These are phyloP conservation scores for Tulasnella sp. DNA, from an alignment of 768 basidiomycete species.

Conservation along the genomic window DNA sequence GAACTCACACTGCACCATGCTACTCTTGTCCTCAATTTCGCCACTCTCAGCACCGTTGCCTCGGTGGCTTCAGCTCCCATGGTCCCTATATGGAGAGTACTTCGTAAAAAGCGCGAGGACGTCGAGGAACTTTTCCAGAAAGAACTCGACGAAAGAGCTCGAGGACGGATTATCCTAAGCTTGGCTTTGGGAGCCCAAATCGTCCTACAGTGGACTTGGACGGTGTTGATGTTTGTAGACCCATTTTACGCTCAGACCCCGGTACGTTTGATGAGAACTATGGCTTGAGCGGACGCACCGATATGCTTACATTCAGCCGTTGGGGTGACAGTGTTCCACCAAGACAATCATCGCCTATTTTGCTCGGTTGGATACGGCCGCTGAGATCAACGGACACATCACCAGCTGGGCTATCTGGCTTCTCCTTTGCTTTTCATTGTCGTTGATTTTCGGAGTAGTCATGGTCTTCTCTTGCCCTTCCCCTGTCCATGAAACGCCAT, in stretches of 20 bases:
- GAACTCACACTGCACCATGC: constrained; percentile 26
- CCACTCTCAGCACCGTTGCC: constrained; percentile 26
- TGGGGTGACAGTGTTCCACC: constrained; percentile 10
- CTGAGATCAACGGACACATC: constrained; percentile 16
- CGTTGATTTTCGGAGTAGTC: constrained; percentile 10
- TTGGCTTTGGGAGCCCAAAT: constrained; percentile 18
- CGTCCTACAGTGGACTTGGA: constrained; percentile 25
- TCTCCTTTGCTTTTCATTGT: constrained; percentile 11
- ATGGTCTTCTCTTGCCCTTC: constrained; percentile 17
- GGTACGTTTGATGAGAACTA: background rate
- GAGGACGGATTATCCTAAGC: constrained; percentile 22
- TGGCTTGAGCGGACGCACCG: background rate
- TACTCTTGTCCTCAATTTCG: constrained; percentile 27
- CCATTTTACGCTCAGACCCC: constrained; percentile 18
- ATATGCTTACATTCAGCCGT: background rate
- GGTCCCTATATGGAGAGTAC: constrained; percentile 25
- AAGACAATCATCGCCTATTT: constrained; percentile 14
- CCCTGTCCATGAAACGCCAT: background rate
- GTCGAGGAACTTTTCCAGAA: background rate
- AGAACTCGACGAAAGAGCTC: background rate
- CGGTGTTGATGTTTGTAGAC: constrained; percentile 20
- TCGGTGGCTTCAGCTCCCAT: constrained; percentile 24
- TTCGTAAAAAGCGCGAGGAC: background rate
- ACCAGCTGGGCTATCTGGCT: constrained; percentile 24
- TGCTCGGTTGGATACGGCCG: background rate